Evolutionary conservation across 2,329 filamentous ascomycete species (phyloP), one percentile per base, ranked within the genome.

Genomic region (Cytospora chrysosperma): DNA sequence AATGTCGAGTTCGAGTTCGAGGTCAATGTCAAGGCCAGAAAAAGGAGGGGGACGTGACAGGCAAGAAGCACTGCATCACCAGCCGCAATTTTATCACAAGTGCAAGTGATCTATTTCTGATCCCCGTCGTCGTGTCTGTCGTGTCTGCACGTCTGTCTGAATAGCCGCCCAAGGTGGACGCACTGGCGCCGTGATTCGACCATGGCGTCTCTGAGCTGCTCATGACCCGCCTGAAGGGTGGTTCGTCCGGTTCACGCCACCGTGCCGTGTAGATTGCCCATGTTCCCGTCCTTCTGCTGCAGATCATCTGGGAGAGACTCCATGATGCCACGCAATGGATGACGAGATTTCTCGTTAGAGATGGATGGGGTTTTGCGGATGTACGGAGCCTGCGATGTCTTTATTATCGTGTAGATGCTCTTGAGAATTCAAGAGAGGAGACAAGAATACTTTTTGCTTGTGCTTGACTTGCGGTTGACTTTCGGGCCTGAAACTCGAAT

Each of bases 101-200:
- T 3, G n/a, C 8, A 47, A 47, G 2, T 24, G 43, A 55, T 55
- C 51, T 61, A 61, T 61, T 61, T 40, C 47, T 61, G 28, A n/a
- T n/a, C n/a, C n/a, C n/a, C n/a, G n/a, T n/a, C n/a, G n/a, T n/a
- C n/a, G n/a, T n/a, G n/a, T n/a, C n/a, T n/a, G n/a, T 47, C 32
- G 43, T 47, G 19, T 30, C 49, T 53, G 30, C 2, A 34, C n/a
- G n/a, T 27, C 6, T 56, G 50, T 61, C 51, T 61, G 37, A 51
- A 51, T 65, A 65, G 61, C 61, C 64, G 64, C 64, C 43, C 64
- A 26, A 47, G 57, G 57, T 61, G 64, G 61, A 54, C 40, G 50
- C 61, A 65, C 43, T 37, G 28, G 27, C 28, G 21, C 50, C 52
- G 56, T 64, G 64, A 66, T 61, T 61, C 49, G 57, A 56, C 30